A percentile compares a stretch with the other conserved stretches of the same genome.
Evolutionary conservation across 176 grass and related monocot genomes (phyloP).

Genomic region (Sorghum bicolor): DNA sequence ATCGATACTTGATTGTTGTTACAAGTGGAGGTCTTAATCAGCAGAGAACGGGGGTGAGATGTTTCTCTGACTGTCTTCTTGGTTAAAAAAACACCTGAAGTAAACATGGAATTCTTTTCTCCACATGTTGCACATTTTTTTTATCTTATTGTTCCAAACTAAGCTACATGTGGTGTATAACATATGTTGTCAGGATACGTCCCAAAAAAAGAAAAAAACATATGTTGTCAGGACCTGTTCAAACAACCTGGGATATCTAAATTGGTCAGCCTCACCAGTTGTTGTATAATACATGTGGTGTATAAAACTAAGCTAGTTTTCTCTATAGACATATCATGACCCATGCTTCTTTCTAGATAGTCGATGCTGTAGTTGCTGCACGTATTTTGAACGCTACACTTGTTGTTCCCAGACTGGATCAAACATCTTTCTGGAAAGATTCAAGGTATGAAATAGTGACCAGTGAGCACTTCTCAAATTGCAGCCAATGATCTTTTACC

Average conservation of each 20-base stretch:
- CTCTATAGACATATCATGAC: background rate
- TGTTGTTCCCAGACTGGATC: slow-evolving; percentile 70
- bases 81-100: background rate
- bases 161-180: background rate
- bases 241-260: background rate
- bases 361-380: slow-evolving; percentile 72
- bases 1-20: slow-evolving; percentile 76
- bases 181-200: background rate
- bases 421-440: slow-evolving; percentile 83
- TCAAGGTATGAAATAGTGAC: slow-evolving; percentile 51
- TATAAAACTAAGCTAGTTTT: background rate
- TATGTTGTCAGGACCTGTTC: background rate
- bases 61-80: background rate
- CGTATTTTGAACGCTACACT: slow-evolving; percentile 80
- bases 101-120: background rate
- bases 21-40: slow-evolving; percentile 89
- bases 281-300: too few species aligned
- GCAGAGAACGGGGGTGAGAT: slow-evolving; percentile 85
- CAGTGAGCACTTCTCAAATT: background rate
- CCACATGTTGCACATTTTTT: background rate
- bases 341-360: slow-evolving; percentile 53
- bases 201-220: too few species aligned
- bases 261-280: background rate
- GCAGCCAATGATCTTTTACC: background rate
- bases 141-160: background rate